phyloP scores from a whole-genome alignment of 169 alveolate genomes.

The Eimeria brunetti region DNA sequence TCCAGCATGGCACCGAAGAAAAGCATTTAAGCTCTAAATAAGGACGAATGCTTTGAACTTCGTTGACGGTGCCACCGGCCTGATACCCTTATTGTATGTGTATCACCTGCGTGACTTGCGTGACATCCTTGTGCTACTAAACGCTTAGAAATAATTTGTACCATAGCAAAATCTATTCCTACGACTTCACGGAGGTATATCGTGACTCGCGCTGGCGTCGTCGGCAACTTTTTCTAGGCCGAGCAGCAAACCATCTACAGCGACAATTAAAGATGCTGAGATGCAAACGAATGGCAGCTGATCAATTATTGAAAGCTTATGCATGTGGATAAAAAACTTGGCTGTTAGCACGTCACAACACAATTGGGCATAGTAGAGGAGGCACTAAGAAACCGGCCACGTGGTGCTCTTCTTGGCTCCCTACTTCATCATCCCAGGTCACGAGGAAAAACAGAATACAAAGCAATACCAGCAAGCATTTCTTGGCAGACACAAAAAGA shows the following conservation, averaged over 20 bases:
- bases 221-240: neutral
- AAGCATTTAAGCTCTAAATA: neutral
- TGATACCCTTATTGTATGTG: neutral
- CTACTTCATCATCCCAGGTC: neutral
- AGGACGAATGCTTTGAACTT: neutral
- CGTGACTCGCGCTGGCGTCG: neutral
- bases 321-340: neutral
- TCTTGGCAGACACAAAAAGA: neutral
- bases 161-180: neutral
- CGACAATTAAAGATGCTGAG: neutral
- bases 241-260: neutral
- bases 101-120: neutral
- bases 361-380: neutral
- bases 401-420: neutral
- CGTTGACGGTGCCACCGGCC: too few relatives aligned
- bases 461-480: constrained; percentile 12
- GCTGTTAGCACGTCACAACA: constrained; percentile 1
- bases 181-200: neutral
- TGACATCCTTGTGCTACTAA: neutral
- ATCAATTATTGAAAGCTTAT: neutral
- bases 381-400: neutral
- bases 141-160: neutral
- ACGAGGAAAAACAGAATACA: neutral
- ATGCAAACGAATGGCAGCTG: neutral
- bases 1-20: neutral